Evolutionary conservation across 2,329 filamentous ascomycete genomes (phyloP).

Genomic region (Cryphonectria carpinicola): DNA sequence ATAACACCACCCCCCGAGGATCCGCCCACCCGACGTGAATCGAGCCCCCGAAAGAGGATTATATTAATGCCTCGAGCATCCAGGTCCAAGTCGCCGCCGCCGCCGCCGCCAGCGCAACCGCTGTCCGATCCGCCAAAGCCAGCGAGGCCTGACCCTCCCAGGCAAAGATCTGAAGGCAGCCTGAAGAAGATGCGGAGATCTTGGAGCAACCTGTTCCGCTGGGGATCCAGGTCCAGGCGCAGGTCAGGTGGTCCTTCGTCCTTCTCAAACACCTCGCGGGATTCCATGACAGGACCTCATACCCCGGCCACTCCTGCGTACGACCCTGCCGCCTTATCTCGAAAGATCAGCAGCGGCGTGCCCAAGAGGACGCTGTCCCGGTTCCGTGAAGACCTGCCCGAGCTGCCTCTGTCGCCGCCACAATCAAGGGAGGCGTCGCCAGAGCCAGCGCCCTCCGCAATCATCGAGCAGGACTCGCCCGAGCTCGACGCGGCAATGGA

Average conservation of each 20-base stretch:
- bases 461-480: conserved; percentile 31
- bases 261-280: conserved; percentile 90
- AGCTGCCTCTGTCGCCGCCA: conserved; percentile 82
- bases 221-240: conserved; percentile 63
- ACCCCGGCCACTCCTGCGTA: conserved; percentile 34
- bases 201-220: conserved; percentile 77
- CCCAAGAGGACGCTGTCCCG: conserved; percentile 85
- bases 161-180: conserved; percentile 60
- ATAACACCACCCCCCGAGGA: conserved; percentile 30
- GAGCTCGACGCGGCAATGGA: conserved; percentile 25
- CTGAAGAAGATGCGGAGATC: conserved; percentile 47
- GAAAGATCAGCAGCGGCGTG: conserved; percentile 47
- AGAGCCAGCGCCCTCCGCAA: conserved; percentile 50
- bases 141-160: conserved; percentile 54
- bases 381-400: conserved; percentile 89
- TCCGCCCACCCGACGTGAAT: conserved; percentile 32
- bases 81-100: conserved; percentile 54
- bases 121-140: conserved; percentile 48
- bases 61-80: conserved; percentile 52
- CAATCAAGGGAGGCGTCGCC: conserved; percentile 81
- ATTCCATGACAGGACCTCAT: conserved; percentile 69
- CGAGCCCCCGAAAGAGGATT: conserved; percentile 41
- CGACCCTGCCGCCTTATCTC: conserved; percentile 39
- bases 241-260: conserved; percentile 66
- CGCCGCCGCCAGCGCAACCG: conserved; percentile 45